Base-by-base conservation (phyloP, 805 yeast genomes). In the Wickerhamiella sergipiensis region DNA sequence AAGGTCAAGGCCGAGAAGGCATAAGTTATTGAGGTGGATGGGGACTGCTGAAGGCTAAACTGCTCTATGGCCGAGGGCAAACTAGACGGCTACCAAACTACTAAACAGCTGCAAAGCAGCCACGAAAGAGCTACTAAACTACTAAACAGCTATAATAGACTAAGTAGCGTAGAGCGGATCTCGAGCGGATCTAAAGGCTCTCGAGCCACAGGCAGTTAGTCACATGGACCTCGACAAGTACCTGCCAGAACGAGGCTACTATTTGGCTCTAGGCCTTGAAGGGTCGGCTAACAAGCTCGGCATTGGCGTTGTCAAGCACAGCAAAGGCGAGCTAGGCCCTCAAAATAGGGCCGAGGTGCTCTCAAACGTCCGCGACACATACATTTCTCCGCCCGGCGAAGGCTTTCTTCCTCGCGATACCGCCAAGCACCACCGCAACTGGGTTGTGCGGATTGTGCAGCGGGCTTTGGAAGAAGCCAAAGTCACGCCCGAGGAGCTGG, bases 241-340 rank as follows among this genome's bases (percentile, higher is more conserved):
- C 57, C 63, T 67, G 51, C 72, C 74, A 1, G 75, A 71, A 5
- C 70, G 71, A 60, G 68, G 66, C 54, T 68, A 43, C 53, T 66
- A 65, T 50, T 52, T 85, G 12, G 95, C 96, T 0, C 61, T 92
- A 0, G 99, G 98, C 1, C 73, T 92, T 31, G 99, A 92, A 65
- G 99, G 99, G 1, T 87, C 97, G 0, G 98, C 98, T 17, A 92
- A 92, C 65, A 92, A 92, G 64, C 73, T 92, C 1, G 99, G 97
- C 1, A 92, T 90, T 1, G 99, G 99, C 1, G 75, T 92, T 17
- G 81, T 92, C 50, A 80, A 77, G 59, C 98, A 92, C 57, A 72
- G 73, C 7, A 52, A 71, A 21, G 92, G 92, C 3, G 76, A 71
- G 22, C 68, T 80, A 21, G 67, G 80, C 0, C 68, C 70, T 4